Percentiles rank a stretch among this genome's conserved stretches.
Conservation (phyloP, 2,329 filamentous ascomycete genomes). For the Biscogniauxia marginata region DNA sequence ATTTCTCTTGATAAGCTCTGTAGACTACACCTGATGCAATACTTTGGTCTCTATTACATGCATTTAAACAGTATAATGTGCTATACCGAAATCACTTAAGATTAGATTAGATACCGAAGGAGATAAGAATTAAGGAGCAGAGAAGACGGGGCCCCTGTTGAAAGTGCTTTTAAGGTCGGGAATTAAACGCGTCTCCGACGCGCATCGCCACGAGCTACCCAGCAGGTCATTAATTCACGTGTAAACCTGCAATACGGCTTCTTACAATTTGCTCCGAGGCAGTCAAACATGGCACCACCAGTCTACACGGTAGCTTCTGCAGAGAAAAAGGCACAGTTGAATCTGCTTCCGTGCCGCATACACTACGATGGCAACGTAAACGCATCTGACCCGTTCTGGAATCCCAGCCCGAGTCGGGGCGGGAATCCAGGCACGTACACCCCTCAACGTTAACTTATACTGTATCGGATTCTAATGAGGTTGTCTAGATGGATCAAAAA, state of each 20-base stretch:
- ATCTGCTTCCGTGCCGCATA: conserved; percentile 79
- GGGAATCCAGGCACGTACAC: conserved; percentile 44
- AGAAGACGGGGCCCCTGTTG: no score
- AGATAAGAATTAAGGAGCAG: no score
- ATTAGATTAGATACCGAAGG: no score
- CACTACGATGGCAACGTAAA: conserved; percentile 74
- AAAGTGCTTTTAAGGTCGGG: neutral
- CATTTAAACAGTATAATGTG: neutral
- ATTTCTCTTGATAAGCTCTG: neutral
- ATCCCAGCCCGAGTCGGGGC: conserved; percentile 49
- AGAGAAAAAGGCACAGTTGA: conserved; percentile 22
- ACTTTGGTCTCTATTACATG: neutral
- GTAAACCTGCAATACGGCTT: neutral
- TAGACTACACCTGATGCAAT: neutral
- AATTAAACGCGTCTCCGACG: conserved; percentile 1
- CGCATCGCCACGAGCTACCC: neutral
- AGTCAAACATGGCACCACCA: conserved; percentile 28
- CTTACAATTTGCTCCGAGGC: neutral
- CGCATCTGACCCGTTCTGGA: conserved; percentile 67
- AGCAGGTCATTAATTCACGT: neutral
- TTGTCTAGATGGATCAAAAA: conserved; percentile 47
- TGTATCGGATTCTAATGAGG: conserved; percentile 5
- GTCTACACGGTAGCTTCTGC: conserved; percentile 25
- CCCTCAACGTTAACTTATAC: neutral
- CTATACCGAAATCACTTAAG: no score